phyloP scores from a whole-genome alignment of 1,284 basidiomycete genomes.

The Cronartium ribicola region DNA sequence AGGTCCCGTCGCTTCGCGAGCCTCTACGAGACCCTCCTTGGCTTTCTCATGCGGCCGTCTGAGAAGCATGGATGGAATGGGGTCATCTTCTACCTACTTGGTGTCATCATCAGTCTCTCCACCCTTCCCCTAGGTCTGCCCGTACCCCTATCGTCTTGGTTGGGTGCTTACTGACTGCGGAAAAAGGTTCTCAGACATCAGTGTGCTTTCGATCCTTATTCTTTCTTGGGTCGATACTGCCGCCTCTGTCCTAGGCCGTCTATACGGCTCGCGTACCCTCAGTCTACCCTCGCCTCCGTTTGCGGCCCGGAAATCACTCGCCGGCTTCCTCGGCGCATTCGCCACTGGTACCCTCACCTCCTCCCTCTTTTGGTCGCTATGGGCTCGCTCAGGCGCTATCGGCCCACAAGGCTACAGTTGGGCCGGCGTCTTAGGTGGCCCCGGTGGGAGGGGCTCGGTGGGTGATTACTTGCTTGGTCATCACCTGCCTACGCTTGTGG shows the following conservation, averaged over 20 bases:
- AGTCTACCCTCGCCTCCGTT: constrained; percentile 29
- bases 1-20: constrained; percentile 4
- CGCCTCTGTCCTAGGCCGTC: constrained; percentile 20
- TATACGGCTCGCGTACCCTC: neutral
- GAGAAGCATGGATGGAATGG: constrained; percentile 36
- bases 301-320: constrained; percentile 20
- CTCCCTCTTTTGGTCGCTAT: constrained; percentile 15
- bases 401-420: constrained; percentile 22
- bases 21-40: constrained; percentile 19
- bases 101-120: constrained; percentile 24
- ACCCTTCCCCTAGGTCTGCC: constrained; percentile 28
- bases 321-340: constrained; percentile 23
- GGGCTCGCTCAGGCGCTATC: neutral
- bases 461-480: neutral
- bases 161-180: neutral
- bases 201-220: constrained; percentile 32
- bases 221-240: constrained; percentile 39
- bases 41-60: constrained; percentile 27
- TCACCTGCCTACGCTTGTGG: neutral
- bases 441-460: neutral
- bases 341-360: constrained; percentile 15
- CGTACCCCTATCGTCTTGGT: neutral
- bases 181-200: constrained; percentile 14
- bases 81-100: constrained; percentile 37
- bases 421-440: neutral